These are phyloP conservation scores for Entomortierella chlamydospora DNA, from an alignment of 192 early-diverging fungal species.

Conservation along the genomic window DNA sequence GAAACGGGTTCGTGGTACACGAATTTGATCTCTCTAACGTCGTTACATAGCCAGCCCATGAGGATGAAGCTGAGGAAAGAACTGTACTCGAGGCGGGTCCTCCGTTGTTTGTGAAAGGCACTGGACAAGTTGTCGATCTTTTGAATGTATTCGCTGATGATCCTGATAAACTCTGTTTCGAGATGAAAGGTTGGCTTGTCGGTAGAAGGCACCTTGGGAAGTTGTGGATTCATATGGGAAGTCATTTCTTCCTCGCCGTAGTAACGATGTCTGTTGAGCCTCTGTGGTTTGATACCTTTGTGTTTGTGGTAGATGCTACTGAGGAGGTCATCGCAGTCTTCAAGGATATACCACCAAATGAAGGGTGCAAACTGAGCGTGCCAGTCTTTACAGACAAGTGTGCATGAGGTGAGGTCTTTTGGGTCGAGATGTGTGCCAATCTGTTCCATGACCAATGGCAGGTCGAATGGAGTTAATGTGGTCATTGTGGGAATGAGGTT, in stretches of 20 bases:
- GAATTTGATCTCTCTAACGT: neutral
- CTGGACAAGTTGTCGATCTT: neutral
- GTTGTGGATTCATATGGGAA: no score
- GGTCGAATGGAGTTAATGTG: neutral
- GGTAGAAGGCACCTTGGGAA: no score
- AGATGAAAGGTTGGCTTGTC: neutral
- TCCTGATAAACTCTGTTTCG: neutral
- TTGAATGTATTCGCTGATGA: neutral
- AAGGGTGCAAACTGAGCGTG: neutral
- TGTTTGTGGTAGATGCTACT: neutral
- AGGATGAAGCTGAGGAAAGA: neutral
- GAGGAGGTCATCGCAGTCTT: neutral
- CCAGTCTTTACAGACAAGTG: neutral
- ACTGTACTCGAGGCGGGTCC: neutral
- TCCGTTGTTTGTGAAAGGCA: neutral
- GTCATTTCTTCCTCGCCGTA: no score
- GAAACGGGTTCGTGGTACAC: neutral
- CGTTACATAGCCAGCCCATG: neutral
- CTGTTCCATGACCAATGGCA: neutral
- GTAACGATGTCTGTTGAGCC: no score
- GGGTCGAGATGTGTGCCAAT: neutral
- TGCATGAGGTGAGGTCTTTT: neutral
- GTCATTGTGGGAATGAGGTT: neutral
- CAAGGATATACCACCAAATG: neutral
- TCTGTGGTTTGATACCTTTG: no score